These are phyloP conservation scores for Collybiopsis confluens DNA, from an alignment of 768 basidiomycete species.

Conservation along the genomic window DNA sequence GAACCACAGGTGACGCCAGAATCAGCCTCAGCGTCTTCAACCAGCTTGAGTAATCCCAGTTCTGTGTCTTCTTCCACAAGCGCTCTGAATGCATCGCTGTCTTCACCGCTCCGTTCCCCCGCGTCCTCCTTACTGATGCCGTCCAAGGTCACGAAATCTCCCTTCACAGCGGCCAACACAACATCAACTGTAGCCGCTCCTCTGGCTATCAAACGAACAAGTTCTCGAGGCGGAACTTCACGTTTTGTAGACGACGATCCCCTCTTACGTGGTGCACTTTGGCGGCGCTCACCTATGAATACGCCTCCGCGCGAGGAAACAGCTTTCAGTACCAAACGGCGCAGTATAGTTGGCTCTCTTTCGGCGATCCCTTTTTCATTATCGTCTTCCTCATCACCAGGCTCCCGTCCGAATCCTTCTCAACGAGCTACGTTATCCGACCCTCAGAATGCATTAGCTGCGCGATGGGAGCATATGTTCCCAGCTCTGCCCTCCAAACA, in stretches of 20 bases:
- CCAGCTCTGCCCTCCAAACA: conserved; percentile 71
- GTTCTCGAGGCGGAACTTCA: conserved; percentile 21
- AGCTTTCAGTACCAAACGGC: conserved; percentile 48
- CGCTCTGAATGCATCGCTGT: conserved; percentile 9
- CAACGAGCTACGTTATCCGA: conserved; percentile 57
- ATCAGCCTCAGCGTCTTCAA: conserved; percentile 44
- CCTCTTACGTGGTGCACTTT: conserved; percentile 38
- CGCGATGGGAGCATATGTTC: conserved; percentile 87
- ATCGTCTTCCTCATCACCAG: conserved; percentile 45
- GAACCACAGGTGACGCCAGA: conserved; percentile 60
- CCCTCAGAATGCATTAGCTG: conserved; percentile 68
- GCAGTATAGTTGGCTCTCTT: conserved; percentile 31
- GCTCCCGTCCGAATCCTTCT: conserved; percentile 60
- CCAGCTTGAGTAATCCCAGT: conserved; percentile 17
- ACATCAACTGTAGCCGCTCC: conserved; percentile 31
- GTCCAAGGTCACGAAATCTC: conserved; percentile 29
- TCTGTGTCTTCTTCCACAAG: conserved; percentile 18
- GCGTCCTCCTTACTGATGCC: conserved; percentile 22
- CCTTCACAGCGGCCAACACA: conserved; percentile 19
- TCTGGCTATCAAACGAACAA: conserved; percentile 37
- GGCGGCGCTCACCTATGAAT: conserved; percentile 58
- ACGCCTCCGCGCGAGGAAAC: conserved; percentile 71
- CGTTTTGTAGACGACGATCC: conserved; percentile 60
- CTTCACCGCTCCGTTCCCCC: conserved; percentile 14
- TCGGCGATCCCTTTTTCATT: conserved; percentile 32